Base-by-base conservation (phyloP, 805 yeast species). In the Candida nemodendra region DNA sequence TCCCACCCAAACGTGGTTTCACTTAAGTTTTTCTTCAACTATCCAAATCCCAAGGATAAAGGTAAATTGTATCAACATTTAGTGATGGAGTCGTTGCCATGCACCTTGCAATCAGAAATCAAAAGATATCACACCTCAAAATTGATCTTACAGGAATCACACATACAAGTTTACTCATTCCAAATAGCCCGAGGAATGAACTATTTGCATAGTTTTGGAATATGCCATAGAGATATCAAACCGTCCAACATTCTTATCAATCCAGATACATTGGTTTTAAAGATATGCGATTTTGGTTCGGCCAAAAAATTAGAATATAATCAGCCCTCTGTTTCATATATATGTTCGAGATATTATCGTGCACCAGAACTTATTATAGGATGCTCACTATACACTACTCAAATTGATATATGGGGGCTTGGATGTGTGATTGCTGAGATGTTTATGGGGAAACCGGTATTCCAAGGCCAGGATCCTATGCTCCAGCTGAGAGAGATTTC, bases 361-460 rank as follows among this genome's bases (percentile, higher is more conserved):
- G 95, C 98, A 1, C 99, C 99, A 0, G 99, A 93, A 62, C 74
- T 93, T 43, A 85, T 93, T 56, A 80, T 93, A 38, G 99, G 99
- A 2, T 84, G 89, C 51, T 78, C 90, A 42, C 74, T 81, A 26
- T 93, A 93, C 61, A 79, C 95, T 4, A 82, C 95, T 3, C 86
- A 89, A 56, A 91, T 93, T 42, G 99, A 93, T 62, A 84, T 90
- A 54, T 93, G 99, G 99, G 96, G 97, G 13, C 69, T 91, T 42
- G 99, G 98, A 1, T 91, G 99, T 68, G 96, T 93, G 24, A 67
- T 93, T 43, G 96, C 97, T 11, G 99, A 93, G 64, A 81, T 93
- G 86, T 72, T 84, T 39, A 74, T 89, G 45, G 97, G 97, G 12
- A 81, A 79, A 57, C 95, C 98, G 1, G 79, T 93, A n/a, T 93